Evolutionary conservation across 768 basidiomycete species (phyloP).

Genomic region (Psilocybe cubensis): DNA sequence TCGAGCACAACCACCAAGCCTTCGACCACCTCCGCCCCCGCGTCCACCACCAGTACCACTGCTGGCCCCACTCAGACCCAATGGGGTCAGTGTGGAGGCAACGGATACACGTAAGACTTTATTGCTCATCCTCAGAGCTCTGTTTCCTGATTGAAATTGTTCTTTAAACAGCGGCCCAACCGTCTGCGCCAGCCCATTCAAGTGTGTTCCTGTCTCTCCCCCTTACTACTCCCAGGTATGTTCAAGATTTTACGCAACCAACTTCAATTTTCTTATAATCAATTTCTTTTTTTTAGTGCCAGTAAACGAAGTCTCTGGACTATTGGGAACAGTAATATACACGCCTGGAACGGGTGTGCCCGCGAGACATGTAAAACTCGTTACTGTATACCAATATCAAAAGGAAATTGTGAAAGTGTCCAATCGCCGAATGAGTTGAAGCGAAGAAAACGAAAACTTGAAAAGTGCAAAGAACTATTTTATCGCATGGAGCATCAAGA

Average conservation of each 20-base stretch:
- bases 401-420: too few relatives aligned
- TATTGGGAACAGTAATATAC: too few relatives aligned
- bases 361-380: too few relatives aligned
- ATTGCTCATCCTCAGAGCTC: not conserved
- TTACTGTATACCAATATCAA: too few relatives aligned
- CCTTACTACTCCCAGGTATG: constrained; percentile 24
- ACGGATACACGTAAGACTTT: constrained; percentile 18
- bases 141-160: not conserved
- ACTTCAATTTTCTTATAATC: not conserved
- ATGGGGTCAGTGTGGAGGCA: constrained; percentile 26
- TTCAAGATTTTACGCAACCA: not conserved
- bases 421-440: too few relatives aligned
- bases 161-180: constrained; percentile 16
- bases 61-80: constrained; percentile 22
- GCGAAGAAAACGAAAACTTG: too few relatives aligned
- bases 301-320: constrained; percentile 9
- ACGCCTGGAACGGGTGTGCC: too few relatives aligned
- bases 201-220: constrained; percentile 22
- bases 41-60: constrained; percentile 12
- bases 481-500: too few relatives aligned
- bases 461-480: too few relatives aligned
- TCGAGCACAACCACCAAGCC: constrained; percentile 6
- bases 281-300: constrained; percentile 5
- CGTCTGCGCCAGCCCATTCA: constrained; percentile 18
- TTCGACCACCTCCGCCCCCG: not conserved